Evolutionary conservation across 331 rosid species (phyloP), one percentile per base, ranked within the genome.

Genomic region (Ulmus americana): DNA sequence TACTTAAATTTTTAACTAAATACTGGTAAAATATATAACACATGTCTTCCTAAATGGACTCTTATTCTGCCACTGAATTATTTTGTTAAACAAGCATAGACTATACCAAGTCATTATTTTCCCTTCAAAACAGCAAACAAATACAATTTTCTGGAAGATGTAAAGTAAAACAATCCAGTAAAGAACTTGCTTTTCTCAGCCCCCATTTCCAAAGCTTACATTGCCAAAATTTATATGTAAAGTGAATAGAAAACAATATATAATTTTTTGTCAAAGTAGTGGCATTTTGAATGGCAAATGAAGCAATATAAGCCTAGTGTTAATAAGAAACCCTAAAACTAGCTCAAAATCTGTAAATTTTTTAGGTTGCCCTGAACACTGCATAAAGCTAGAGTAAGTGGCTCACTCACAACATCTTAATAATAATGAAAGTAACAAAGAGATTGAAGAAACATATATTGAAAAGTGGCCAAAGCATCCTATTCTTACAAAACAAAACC

Each of bases 301-400:
- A 10, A 10, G 1, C 10, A 68, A 38, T 68, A 58, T 20, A 20
- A 8, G 46, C 13, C 59, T 7, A 58, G 15, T 18, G 72, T 13
- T 22, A 61, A 40, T 46, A 41, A 74, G 61, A 35, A 9, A 35
- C 57, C 22, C 46, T 47, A 53, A 38, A 65, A 16, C 39, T 13
- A 53, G 8, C 45, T 8, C 9, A 56, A 56, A 45, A 56, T 35
- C 15, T 6, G 8, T 62, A 68, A 46, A 10, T 20, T 5, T n/a
- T 16, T 9, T 41, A 50, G 64, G 40, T 56, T 55, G 11, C 38
- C 35, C 52, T 43, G 16, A 51, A 28, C 13, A 65, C 16, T 43
- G 16, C 8, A 51, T 7, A 8, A 63, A 8, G 44, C 8, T 45
- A 28, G 28, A 39, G 1, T 53, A 16, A 11, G n/a, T 4, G 46